Evolutionary conservation across 129 eudicot genomes (phyloP), one percentile per base, ranked within the genome.

Genomic region (carrot (Daucus carota)): DNA sequence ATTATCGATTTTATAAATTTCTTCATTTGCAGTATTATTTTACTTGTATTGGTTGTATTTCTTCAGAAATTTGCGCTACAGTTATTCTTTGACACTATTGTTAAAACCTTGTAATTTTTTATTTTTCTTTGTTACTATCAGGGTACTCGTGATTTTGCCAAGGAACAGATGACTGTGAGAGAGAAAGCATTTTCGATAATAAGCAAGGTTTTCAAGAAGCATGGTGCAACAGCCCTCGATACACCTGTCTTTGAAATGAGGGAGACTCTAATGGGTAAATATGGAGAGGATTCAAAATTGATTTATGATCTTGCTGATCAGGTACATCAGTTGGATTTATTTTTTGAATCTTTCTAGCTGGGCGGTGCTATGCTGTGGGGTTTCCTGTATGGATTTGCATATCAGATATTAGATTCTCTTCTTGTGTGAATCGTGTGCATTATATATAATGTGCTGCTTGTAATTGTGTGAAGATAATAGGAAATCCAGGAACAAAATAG

Each of bases 91-190:
- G 20, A 52, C 12, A 22, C 14, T 70, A n/a, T 42, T 41, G 36
- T 29, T 29, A 63, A 26, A 44, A 42, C 14, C 41, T 11, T 40
- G 29, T 75, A 4, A 32, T 48, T 71, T 38, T 57, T 45, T 22
- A 22, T 26, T 36, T 14, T 20, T 72, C 74, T 74, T 74, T 33
- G 29, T 45, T 80, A 31, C 8, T 26, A 54, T 38, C 81, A 93
- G 98, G 98, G 98, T 59, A 94, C 98, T 32, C 97, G 93, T 79
- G 98, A 94, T 87, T 94, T 91, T 79, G 93, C 98, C 16, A 87
- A 89, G 79, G 92, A 94, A 79, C 97, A 94, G 78, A 94, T 94
- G 98, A 86, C 93, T 8, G 82, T 94, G 18, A 83, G 98, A 81
- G 98, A 91, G 78, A 94, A 68, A 84, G 96, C 96, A 28, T 91